A percentile compares a stretch with the other conserved stretches of the same genome.
Evolutionary conservation across 2,329 filamentous ascomycete genomes (phyloP).

Genomic region (Neofusicoccum sp.): DNA sequence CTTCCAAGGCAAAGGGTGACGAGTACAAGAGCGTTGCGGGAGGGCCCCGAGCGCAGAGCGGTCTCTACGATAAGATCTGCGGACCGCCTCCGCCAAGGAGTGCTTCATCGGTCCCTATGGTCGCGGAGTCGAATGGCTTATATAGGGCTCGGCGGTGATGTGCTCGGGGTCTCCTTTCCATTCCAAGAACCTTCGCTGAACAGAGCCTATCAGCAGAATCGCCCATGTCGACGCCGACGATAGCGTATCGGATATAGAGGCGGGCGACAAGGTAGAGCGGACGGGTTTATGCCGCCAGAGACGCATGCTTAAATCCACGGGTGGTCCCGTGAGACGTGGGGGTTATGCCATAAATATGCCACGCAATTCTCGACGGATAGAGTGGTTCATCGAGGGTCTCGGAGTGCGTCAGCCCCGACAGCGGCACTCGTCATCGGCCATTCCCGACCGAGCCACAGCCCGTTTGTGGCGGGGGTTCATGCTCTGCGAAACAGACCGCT

Average conservation of each 20-base stretch:
- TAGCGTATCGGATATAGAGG: not conserved
- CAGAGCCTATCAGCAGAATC: not conserved
- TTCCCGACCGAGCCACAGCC: not conserved
- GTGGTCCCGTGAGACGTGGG: not conserved
- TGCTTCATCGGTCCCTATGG: not conserved
- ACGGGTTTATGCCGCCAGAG: not conserved
- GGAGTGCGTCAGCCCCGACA: not conserved
- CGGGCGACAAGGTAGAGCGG: not conserved
- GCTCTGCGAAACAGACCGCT: conserved; percentile 14
- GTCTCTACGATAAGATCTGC: no score
- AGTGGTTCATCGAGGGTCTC: no score
- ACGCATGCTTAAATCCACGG: not conserved
- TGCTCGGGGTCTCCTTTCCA: not conserved
- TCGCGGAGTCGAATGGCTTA: not conserved
- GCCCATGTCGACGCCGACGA: not conserved
- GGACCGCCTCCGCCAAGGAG: no score
- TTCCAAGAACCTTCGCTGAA: not conserved
- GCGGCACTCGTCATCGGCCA: not conserved
- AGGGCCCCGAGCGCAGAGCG: no score
- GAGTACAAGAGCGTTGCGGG: no score
- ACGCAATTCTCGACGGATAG: not conserved
- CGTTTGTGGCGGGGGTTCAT: not conserved
- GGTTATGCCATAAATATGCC: not conserved
- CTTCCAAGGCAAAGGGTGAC: no score
- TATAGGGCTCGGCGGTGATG: not conserved